Base-by-base conservation (phyloP, 2,329 filamentous ascomycete genomes). In the Fusarium protoensiforme region DNA sequence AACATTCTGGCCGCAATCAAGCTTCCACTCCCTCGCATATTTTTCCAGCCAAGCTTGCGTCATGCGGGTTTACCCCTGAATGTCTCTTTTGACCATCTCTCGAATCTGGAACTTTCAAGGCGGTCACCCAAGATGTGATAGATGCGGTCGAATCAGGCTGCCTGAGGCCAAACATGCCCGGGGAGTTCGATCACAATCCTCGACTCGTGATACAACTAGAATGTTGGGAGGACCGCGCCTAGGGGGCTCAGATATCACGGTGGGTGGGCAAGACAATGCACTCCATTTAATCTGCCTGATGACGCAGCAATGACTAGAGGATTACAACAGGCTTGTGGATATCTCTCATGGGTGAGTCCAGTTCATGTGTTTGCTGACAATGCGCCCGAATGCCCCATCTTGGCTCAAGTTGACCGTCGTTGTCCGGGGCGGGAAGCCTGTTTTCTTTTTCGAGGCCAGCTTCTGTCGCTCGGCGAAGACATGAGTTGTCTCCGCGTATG, bases 271-370 rank as follows among this genome's bases (percentile, higher is more conserved):
- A 48, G 18, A n/a, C 14, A n/a, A 54, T 51, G 31, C 16, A 57
- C 48, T 36, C 31, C 64, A 20, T 61, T 31, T 29, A 36, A 22
- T 60, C 24, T 67, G 36, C 39, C 61, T 33, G 36, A 73, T 75
- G 71, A 71, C 69, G 64, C 31, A 20, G 11, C 7, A 36, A 58
- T 65, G 62, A 69, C 65, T 56, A 14, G 27, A 20, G 20, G 9
- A 33, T 61, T 57, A 56, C 35, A 67, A 41, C 22, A 43, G 36
- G 41, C 31, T 22, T 29, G 6, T 35, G 43, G 27, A 41, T 36
- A 60, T 61, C 29, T 29, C 36, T 20, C 59, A 31, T 29, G 41
- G 36, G 24, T 18, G 53, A 57, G 51, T 18, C 51, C 31, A 35
- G 51, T 24, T 36, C 13, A 22, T 20, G 13, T 36, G 31, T 38